phyloP scores from a whole-genome alignment of 2,329 filamentous ascomycete species.

The Arthrobotrys entomopaga region DNA sequence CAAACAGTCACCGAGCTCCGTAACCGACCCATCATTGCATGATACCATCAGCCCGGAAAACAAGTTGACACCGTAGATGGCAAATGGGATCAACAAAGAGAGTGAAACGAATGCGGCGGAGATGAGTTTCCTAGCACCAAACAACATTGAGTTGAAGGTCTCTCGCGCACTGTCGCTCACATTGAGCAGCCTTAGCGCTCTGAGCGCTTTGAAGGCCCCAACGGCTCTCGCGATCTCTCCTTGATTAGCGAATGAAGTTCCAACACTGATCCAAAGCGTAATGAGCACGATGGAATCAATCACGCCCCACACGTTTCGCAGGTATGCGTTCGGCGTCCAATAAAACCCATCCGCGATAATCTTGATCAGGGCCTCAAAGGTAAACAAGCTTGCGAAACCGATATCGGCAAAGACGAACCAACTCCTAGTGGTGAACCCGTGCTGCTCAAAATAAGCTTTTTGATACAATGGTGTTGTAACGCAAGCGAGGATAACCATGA shows the following conservation, averaged over 20 bases:
- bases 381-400: slow-evolving; percentile 87
- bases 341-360: slow-evolving; percentile 94
- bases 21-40: slow-evolving; percentile 79
- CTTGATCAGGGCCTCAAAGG: slow-evolving; percentile 86
- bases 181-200: slow-evolving; percentile 89
- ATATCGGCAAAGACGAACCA: slow-evolving; percentile 98
- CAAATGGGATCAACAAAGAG: slow-evolving; percentile 93
- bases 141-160: slow-evolving; percentile 94
- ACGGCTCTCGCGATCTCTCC: slow-evolving; percentile 88
- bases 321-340: slow-evolving; percentile 97
- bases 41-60: slow-evolving; percentile 82
- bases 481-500: slow-evolving; percentile 97
- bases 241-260: slow-evolving; percentile 81
- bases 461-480: slow-evolving; percentile 95
- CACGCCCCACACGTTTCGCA: slow-evolving; percentile 94
- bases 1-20: slow-evolving; percentile 77
- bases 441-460: slow-evolving; percentile 78
- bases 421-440: slow-evolving; percentile 72
- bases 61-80: slow-evolving; percentile 92
- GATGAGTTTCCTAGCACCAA: slow-evolving; percentile 92
- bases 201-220: slow-evolving; percentile 94
- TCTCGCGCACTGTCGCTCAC: slow-evolving; percentile 95
- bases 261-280: slow-evolving; percentile 94
- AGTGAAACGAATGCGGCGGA: slow-evolving; percentile 93
- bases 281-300: slow-evolving; percentile 92